Percentiles rank a stretch among this genome's conserved stretches.
Evolutionary conservation across 163 green algal species (phyloP).

Genomic region (Chlamydomonas reinhardtii): DNA sequence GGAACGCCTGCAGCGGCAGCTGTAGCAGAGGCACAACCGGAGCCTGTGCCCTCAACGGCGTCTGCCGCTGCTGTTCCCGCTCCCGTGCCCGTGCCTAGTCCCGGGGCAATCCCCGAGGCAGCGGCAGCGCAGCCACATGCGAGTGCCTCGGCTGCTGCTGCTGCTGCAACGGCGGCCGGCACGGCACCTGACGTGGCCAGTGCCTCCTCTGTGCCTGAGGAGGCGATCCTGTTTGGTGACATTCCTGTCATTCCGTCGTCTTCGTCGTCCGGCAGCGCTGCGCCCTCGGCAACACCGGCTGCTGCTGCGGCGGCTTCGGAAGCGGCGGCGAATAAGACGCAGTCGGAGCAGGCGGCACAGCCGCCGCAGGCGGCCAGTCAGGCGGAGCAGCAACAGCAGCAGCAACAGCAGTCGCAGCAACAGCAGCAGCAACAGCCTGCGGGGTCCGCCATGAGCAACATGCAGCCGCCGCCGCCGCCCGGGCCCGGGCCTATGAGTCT

Average conservation of each 20-base stretch:
- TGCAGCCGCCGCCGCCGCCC: slow-evolving; percentile 10
- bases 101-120: too few relatives aligned
- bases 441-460: slow-evolving; percentile 13
- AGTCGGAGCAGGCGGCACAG: neutral
- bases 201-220: slow-evolving; percentile 10
- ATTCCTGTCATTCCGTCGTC: slow-evolving; percentile 25
- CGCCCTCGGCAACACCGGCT: neutral
- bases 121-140: too few relatives aligned
- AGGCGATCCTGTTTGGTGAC: slow-evolving; percentile 47
- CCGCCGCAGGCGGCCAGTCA: neutral
- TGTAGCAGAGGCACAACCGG: neutral
- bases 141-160: too few relatives aligned
- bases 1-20: too few relatives aligned
- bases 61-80: too few relatives aligned
- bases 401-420: slow-evolving; percentile 24
- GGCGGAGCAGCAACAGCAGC: slow-evolving; percentile 5
- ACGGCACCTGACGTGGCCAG: too few relatives aligned
- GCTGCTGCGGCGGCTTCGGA: too few relatives aligned
- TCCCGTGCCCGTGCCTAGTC: too few relatives aligned
- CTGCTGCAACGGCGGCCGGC: too few relatives aligned
- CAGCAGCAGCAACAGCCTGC: neutral
- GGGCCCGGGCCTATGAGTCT: neutral
- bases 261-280: neutral
- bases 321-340: too few relatives aligned
- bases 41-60: too few relatives aligned